A percentile compares a stretch with the other conserved stretches of the same genome.
Conservation (phyloP, 2,329 filamentous ascomycete species). For the Cladosporium sp. region DNA sequence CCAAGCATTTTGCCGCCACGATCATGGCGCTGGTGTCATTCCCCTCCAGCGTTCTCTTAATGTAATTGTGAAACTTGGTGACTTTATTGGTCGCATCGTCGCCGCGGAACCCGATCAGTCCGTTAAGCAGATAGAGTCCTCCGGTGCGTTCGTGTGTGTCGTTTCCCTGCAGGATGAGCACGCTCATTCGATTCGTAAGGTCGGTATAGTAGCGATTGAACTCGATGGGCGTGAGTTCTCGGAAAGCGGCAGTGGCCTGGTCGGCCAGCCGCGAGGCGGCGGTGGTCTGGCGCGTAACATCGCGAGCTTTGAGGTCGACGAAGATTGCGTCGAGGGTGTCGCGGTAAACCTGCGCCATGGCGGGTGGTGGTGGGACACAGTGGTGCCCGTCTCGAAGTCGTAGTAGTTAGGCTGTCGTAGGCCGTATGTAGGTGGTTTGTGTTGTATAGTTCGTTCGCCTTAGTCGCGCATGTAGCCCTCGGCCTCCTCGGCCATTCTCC, state of each 20-base stretch:
- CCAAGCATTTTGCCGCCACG: constrained; percentile 80
- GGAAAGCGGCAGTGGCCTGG: constrained; percentile 28
- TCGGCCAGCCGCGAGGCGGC: constrained; percentile 28
- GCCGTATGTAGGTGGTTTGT: neutral
- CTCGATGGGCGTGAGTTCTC: constrained; percentile 72
- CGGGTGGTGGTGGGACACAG: constrained; percentile 7
- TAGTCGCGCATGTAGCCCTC: constrained; percentile 11
- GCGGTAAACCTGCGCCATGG: constrained; percentile 29
- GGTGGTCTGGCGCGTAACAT: constrained; percentile 25
- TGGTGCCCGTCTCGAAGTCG: constrained; percentile 1
- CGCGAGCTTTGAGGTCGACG: constrained; percentile 27
- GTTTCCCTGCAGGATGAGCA: constrained; percentile 77
- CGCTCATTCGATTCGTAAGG: constrained; percentile 60
- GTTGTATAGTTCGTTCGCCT: constrained; percentile 4
- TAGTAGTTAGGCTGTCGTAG: constrained; percentile 1
- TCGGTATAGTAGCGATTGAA: constrained; percentile 69
- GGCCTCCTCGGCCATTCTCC: constrained; percentile 12
- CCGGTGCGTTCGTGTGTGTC: constrained; percentile 87
- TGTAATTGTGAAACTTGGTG: constrained; percentile 86
- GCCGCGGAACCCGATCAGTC: constrained; percentile 92
- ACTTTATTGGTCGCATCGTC: constrained; percentile 92
- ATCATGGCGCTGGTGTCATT: constrained; percentile 91
- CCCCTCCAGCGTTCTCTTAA: constrained; percentile 81
- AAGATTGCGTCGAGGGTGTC: constrained; percentile 30
- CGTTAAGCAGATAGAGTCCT: constrained; percentile 86